These are phyloP conservation scores for Russula sp. DNA, from an alignment of 768 basidiomycete genomes.

Conservation along the genomic window DNA sequence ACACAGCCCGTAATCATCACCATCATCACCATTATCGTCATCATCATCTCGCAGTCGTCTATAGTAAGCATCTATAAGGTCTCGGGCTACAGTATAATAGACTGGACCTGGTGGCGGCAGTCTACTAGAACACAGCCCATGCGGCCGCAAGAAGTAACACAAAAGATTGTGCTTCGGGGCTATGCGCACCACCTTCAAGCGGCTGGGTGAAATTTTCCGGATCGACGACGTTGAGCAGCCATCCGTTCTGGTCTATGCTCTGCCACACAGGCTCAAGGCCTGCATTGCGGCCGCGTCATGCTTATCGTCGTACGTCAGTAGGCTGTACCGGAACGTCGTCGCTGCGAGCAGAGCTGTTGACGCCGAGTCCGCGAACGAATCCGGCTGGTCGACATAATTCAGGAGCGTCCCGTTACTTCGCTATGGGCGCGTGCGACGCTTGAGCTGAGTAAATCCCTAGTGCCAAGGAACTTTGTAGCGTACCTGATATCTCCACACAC, in stretches of 20 bases:
- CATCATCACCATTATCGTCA: neutral
- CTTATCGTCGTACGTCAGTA: constrained; percentile 40
- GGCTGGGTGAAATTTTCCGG: constrained; percentile 9
- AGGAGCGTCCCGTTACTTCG: constrained; percentile 45
- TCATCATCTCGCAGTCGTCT: neutral
- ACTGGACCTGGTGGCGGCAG: no score
- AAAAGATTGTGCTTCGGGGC: constrained; percentile 30
- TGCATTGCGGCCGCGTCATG: constrained; percentile 44
- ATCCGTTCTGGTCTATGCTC: constrained; percentile 40
- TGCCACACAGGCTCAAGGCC: constrained; percentile 41
- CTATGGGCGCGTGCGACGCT: constrained; percentile 32
- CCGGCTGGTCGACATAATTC: constrained; percentile 51
- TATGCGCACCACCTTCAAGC: constrained; percentile 16
- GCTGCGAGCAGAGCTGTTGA: constrained; percentile 58
- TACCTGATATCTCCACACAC: constrained; percentile 48
- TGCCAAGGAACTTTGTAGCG: constrained; percentile 1
- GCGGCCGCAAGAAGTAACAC: constrained; percentile 29
- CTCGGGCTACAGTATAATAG: neutral
- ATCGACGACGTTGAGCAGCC: constrained; percentile 28
- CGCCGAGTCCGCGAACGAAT: constrained; percentile 54
- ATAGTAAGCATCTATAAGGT: neutral
- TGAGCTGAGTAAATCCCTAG: neutral
- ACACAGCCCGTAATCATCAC: no score
- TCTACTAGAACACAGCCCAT: constrained; percentile 23
- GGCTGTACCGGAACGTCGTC: constrained; percentile 53